A percentile compares a stretch with the other conserved stretches of the same genome.
Conservation (phyloP, 768 basidiomycete genomes). For the Xerocomellus amylosporus region DNA sequence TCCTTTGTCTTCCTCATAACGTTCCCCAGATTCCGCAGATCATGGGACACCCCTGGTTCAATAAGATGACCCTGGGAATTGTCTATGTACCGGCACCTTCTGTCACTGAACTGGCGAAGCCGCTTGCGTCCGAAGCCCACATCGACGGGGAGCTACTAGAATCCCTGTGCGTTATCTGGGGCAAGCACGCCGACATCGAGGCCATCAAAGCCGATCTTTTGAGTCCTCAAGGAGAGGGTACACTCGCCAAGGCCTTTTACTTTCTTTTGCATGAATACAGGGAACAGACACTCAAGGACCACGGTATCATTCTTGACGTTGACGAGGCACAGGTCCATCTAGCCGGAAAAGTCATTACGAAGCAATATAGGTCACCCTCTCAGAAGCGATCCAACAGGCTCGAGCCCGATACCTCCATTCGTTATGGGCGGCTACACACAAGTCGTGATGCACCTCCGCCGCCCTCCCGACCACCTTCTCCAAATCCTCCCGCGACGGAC, state of each 20-base stretch:
- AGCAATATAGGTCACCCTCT: constrained; percentile 43
- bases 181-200: constrained; percentile 60
- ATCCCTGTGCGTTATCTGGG: constrained; percentile 83
- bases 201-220: constrained; percentile 64
- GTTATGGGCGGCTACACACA: constrained; percentile 20
- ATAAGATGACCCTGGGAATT: constrained; percentile 48
- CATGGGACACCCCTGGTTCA: constrained; percentile 80
- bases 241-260: constrained; percentile 86
- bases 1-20: constrained; percentile 2
- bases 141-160: constrained; percentile 77
- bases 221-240: constrained; percentile 64
- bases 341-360: constrained; percentile 34
- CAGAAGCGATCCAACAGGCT: constrained; percentile 28
- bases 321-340: constrained; percentile 20
- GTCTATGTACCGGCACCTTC: constrained; percentile 54
- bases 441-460: constrained; percentile 27
- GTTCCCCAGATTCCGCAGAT: constrained; percentile 77
- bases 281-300: constrained; percentile 57
- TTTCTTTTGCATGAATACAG: constrained; percentile 77
- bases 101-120: constrained; percentile 64
- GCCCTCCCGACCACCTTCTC: constrained; percentile 32
- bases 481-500: constrained; percentile 10
- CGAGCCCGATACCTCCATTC: constrained; percentile 9
- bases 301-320: constrained; percentile 43
- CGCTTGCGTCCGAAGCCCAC: constrained; percentile 61